Base-by-base conservation (phyloP, 2,329 filamentous ascomycete genomes). In the Botrytis deweyae region DNA sequence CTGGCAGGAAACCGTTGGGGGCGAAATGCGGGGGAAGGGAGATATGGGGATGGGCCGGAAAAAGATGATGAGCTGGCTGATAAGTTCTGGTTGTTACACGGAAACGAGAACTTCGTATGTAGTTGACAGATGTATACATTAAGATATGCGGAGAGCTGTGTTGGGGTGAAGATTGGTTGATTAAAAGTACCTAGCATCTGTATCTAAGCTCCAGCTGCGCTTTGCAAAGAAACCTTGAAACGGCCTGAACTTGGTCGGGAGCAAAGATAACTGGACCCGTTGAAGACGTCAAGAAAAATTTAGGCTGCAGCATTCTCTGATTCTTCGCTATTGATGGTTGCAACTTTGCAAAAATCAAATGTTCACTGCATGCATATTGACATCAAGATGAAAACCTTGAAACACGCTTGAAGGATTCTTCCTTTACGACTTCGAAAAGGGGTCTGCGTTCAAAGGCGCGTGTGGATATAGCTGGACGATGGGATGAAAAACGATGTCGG, bases 361-460 rank as follows among this genome's bases (percentile, higher is more conserved):
- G 40, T 42, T 46, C 36, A 68, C 25, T 40, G 46, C 38, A 36
- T 68, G 71, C 63, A 59, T 40, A 33, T 40, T 14, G 33, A 63
- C 44, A 38, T 36, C 36, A 58, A 70, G 68, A 70, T 44, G 22
- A n/a, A 38, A 38, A 36, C 14, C 4, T 38, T 38, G 64, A 40
- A 66, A 29, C 2, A 18, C 5, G 16, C 36, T 44, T 61, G 52
- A 69, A 62, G 71, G 64, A 62, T 68, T 59, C 71, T 72, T 69
- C 64, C 63, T 72, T 52, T 72, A 52, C 63, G 63, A 72, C 63
- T 72, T 72, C 40, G 64, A 36, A 72, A 72, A 72, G 62, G 46
- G 38, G 22, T 42, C 22, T 72, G 36, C n/a, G 62, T 67, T 67
- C 44, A 29, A 46, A 29, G 68, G 68, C 40, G 55, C 55, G 55